These are phyloP conservation scores for Amanita pseudoporphyria DNA, from an alignment of 768 basidiomycete species.

Conservation along the genomic window DNA sequence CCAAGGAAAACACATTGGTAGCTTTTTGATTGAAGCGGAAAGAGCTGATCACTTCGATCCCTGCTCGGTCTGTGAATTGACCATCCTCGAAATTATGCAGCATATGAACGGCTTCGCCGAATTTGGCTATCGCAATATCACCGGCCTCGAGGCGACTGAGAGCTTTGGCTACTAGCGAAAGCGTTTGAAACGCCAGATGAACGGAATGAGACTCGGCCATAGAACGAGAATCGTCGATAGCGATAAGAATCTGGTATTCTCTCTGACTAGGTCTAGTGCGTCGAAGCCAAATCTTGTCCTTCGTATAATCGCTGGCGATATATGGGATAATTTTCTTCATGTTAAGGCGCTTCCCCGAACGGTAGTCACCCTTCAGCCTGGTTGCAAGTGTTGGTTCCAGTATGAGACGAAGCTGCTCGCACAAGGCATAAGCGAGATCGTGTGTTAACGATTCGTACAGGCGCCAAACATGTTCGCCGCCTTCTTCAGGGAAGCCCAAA, in stretches of 20 bases:
- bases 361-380: conserved; percentile 91
- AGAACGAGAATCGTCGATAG: conserved; percentile 92
- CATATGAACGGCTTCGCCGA: conserved; percentile 82
- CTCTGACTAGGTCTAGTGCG: conserved; percentile 88
- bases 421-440: conserved; percentile 83
- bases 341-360: conserved; percentile 94
- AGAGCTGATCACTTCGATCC: conserved; percentile 68
- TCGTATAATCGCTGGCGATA: conserved; percentile 97
- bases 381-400: conserved; percentile 93
- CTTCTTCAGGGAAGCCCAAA: conserved; percentile 41
- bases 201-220: conserved; percentile 93
- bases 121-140: conserved; percentile 86
- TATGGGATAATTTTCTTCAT: conserved; percentile 99
- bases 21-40: conserved; percentile 87
- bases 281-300: conserved; percentile 98
- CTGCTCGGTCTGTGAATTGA: conserved; percentile 72
- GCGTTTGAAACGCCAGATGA: conserved; percentile 89
- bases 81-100: conserved; percentile 81
- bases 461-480: conserved; percentile 79
- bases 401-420: conserved; percentile 94
- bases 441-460: conserved; percentile 86
- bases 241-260: conserved; percentile 92
- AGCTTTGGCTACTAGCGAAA: conserved; percentile 86
- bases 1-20: conserved; percentile 76
- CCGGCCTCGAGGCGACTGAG: conserved; percentile 89